Evolutionary conservation across 352 stramenopile genomes (phyloP).

Genomic region (Globisporangium mamillatum): DNA sequence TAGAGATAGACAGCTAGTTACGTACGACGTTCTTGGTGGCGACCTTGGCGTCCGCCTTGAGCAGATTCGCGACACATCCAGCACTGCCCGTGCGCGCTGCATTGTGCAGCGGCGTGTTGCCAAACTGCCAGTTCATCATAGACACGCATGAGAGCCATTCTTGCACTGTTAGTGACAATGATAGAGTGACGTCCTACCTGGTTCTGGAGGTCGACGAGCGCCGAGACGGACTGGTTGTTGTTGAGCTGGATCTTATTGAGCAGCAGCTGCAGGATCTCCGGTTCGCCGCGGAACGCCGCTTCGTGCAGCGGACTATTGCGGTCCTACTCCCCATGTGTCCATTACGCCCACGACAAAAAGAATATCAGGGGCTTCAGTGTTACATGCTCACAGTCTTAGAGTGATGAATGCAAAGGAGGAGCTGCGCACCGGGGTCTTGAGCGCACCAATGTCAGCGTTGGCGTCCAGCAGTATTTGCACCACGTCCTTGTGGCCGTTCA

Average conservation of each 20-base stretch:
- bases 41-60: slow-evolving; percentile 44
- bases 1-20: neutral
- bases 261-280: slow-evolving; percentile 47
- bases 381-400: neutral
- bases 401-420: neutral
- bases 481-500: slow-evolving; percentile 52
- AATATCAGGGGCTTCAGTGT: neutral
- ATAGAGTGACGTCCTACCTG: slow-evolving; percentile 27
- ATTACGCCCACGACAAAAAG: neutral
- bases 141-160: neutral
- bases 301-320: slow-evolving; percentile 77
- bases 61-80: slow-evolving; percentile 45
- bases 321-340: slow-evolving; percentile 31
- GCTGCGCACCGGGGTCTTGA: slow-evolving; percentile 60
- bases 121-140: slow-evolving; percentile 41
- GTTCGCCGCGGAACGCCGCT: slow-evolving; percentile 50
- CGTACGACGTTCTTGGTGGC: slow-evolving; percentile 55
- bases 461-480: slow-evolving; percentile 56
- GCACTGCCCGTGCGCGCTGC: slow-evolving; percentile 53
- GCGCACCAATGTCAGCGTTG: slow-evolving; percentile 50
- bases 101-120: slow-evolving; percentile 76
- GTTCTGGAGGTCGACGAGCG: slow-evolving; percentile 59
- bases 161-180: neutral
- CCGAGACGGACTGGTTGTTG: slow-evolving; percentile 26
- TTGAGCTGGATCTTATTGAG: slow-evolving; percentile 52